Base-by-base conservation (phyloP, 2,329 filamentous ascomycete genomes). In the Truncatella angustata region DNA sequence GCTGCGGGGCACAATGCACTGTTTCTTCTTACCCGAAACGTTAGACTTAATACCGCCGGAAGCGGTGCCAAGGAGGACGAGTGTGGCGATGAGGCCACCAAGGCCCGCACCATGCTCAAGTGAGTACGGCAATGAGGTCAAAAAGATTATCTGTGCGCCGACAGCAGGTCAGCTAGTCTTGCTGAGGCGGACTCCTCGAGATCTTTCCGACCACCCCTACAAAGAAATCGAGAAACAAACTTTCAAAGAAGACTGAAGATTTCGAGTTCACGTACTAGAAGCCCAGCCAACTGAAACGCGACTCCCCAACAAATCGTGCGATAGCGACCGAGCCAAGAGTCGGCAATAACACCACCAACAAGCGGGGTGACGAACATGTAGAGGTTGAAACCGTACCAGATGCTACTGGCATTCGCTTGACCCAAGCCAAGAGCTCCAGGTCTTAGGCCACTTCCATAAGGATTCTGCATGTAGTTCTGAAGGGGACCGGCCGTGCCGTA, bases 11-110 rank as follows among this genome's bases (percentile, higher is more conserved):
- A n/a, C n/a, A n/a, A n/a, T n/a, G n/a, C n/a, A n/a, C n/a, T n/a
- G n/a, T n/a, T n/a, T n/a, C n/a, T n/a, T n/a, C n/a, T n/a, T n/a
- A n/a, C n/a, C 1, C n/a, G 75, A 72, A 51, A 79, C 76, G 57
- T 87, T 88, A 58, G 82, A 80, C 72, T 88, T 88, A 73, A 89
- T 87, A 54, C 83, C 82, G 59, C 85, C 85, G 2, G 84, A 87
- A 49, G 85, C 85, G 11, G 87, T 65, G 54, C 84, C 85, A 55
- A 87, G 85, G 56, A 87, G 65, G 58, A 88, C 73, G 51, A 87
- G 76, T 53, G 78, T 76, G 1, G 77, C 67, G 44, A 82, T 74
- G 59, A 82, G 77, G 1, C 77, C 76, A 5, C 73, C 75, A 36
- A 81, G 70, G 9, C 77, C 67, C 16, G 73, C 70, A 5, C 69